Conservation (phyloP, 352 stramenopile genomes). For the Phytophthora litchii region DNA sequence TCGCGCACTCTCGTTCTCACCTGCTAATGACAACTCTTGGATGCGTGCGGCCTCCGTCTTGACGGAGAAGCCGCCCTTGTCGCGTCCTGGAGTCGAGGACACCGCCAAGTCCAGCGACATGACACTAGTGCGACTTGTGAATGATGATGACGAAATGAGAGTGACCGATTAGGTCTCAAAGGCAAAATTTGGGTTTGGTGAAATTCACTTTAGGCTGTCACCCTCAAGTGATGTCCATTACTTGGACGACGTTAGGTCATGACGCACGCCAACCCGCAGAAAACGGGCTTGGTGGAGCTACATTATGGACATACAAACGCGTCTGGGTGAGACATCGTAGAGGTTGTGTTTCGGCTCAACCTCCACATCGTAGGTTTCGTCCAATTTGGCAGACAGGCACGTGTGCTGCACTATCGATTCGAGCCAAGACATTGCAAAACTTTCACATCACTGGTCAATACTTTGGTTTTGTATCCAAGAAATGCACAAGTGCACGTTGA, state of each 20-base stretch:
- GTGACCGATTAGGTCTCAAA: constrained; percentile 15
- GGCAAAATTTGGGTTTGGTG: constrained; percentile 1
- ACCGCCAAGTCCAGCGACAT: constrained; percentile 27
- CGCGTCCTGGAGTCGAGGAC: constrained; percentile 8
- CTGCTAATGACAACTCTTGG: constrained; percentile 44
- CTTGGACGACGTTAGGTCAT: too few relatives aligned
- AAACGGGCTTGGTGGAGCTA: constrained; percentile 4
- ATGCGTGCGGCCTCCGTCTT: constrained; percentile 37
- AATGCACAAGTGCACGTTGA: too few relatives aligned
- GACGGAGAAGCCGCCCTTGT: constrained; percentile 13
- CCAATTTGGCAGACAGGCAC: constrained; percentile 13
- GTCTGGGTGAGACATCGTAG: constrained; percentile 13
- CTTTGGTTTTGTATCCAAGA: too few relatives aligned
- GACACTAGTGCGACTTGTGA: constrained; percentile 33
- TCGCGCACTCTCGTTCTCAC: background rate
- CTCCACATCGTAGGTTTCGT: too few relatives aligned
- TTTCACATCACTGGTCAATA: constrained; percentile 31
- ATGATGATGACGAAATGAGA: constrained; percentile 29
- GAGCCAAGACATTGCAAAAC: background rate
- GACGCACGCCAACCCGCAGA: constrained; percentile 17
- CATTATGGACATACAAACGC: background rate
- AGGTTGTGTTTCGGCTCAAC: constrained; percentile 21
- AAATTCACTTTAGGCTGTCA: background rate
- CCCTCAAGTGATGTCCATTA: background rate
- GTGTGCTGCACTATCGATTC: constrained; percentile 3